Percentiles rank a stretch among this genome's conserved stretches.
These are phyloP conservation scores for Thermothelomyces thermophilus DNA, from an alignment of 2,329 filamentous ascomycete species.

Conservation along the genomic window DNA sequence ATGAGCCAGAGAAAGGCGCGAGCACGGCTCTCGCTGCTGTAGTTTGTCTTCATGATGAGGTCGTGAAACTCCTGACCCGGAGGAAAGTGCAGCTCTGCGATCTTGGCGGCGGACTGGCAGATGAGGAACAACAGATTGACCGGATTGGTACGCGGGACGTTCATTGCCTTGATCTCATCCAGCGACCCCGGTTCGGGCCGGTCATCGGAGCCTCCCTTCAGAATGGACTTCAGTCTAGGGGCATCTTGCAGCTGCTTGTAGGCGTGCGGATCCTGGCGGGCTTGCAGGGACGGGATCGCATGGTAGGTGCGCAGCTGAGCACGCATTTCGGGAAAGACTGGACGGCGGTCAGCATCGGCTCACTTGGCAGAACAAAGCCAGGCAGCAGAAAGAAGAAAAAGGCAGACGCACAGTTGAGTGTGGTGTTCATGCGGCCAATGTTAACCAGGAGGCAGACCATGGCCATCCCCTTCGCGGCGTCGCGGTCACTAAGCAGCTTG, in stretches of 20 bases:
- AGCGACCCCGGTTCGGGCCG: slow-evolving; percentile 74
- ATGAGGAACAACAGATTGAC: slow-evolving; percentile 97
- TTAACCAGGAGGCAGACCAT: slow-evolving; percentile 99
- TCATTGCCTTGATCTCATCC: slow-evolving; percentile 66
- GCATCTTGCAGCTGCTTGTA: slow-evolving; percentile 99
- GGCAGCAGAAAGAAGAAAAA: no score
- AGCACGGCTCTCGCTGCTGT: slow-evolving; percentile 76
- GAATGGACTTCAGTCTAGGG: slow-evolving; percentile 88
- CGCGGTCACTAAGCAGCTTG: slow-evolving; percentile 85
- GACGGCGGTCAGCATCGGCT: slow-evolving; percentile 26
- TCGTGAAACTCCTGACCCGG: slow-evolving; percentile 88
- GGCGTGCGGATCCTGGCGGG: slow-evolving; percentile 86
- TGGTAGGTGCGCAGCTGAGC: slow-evolving; percentile 96
- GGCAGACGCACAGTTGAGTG: slow-evolving; percentile 72
- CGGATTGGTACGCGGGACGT: slow-evolving; percentile 76
- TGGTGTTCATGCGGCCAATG: slow-evolving; percentile 97
- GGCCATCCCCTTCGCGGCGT: slow-evolving; percentile 94
- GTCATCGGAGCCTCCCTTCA: slow-evolving; percentile 95
- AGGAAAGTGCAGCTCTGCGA: slow-evolving; percentile 89
- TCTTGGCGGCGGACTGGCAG: slow-evolving; percentile 79
- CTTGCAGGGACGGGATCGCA: slow-evolving; percentile 92
- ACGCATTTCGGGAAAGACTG: slow-evolving; percentile 99
- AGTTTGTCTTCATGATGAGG: slow-evolving; percentile 82
- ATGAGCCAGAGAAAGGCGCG: slow-evolving; percentile 93
- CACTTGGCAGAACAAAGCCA: no score